Base-by-base conservation (phyloP, 257 asterid genomes). In the Jaltomata sinuosa region DNA sequence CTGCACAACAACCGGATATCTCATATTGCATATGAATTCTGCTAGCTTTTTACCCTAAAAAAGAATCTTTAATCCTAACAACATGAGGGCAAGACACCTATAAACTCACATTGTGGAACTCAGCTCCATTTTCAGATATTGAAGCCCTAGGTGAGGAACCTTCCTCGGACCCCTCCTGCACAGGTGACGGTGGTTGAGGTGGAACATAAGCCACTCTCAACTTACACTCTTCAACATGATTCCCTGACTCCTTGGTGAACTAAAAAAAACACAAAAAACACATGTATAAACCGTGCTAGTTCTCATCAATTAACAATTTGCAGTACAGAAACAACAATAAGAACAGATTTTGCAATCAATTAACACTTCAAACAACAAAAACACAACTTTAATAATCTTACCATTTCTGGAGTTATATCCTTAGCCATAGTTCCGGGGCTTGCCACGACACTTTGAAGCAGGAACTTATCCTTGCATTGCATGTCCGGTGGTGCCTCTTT, bases 391-490 rank as follows among this genome's bases (percentile, higher is more conserved):
- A 74, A 25, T 6, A 74, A 74, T 25, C 81, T 47, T 90, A 96
- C 99, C 98, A 93, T 87, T 85, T 93, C 97, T 21, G 98, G 89
- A 27, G 97, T 90, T 5, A 96, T 85, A 89, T 94, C 99, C 91
- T 94, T 94, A 11, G 93, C 88, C 22, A 89, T 79, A 65, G 88
- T 85, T 88, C 97, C 94, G 18, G 94, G 88, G 83, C 83, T 87
- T 47, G 90, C 93, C 62, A 91, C 91, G 21, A 86, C 98, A 61
- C 97, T 83, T 87, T 96, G 99, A 65, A 96, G 98, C 54, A 96
- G 94, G 91, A 96, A 96, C 86, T 96, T 96, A 83, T 96, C 99
- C 94, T 92, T 93, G 97, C 99, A 96, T 86, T 90, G 94, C 97
- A 94, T 87, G 87, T 96, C 99, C 5, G 87, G 84, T 16, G 98